Percentiles rank a stretch among this genome's conserved stretches.
These are phyloP conservation scores for Mycena indigotica DNA, from an alignment of 768 basidiomycete species.

Conservation along the genomic window DNA sequence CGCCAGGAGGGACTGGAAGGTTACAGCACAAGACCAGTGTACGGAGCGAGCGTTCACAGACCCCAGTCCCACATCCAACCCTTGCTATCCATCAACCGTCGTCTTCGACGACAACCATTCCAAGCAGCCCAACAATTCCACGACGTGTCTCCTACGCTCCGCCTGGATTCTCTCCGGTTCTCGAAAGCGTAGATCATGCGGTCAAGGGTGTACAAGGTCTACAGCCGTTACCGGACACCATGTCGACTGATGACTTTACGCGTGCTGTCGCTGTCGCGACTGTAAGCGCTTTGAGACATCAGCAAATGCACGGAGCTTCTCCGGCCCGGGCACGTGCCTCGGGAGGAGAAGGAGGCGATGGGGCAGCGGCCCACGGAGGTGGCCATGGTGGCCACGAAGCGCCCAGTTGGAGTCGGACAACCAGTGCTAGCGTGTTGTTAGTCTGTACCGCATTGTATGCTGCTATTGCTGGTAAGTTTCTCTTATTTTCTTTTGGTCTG, in stretches of 20 bases:
- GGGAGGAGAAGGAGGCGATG: slow-evolving; percentile 29
- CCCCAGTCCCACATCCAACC: slow-evolving; percentile 9
- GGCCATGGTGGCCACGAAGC: slow-evolving; percentile 89
- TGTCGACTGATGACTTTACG: slow-evolving; percentile 89
- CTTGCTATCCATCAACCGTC: not conserved
- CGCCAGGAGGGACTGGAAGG: slow-evolving; percentile 17
- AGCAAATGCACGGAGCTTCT: slow-evolving; percentile 53
- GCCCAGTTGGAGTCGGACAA: slow-evolving; percentile 91
- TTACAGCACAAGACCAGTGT: slow-evolving; percentile 16
- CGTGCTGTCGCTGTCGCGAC: slow-evolving; percentile 93
- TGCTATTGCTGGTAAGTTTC: slow-evolving; percentile 86
- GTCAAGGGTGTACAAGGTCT: slow-evolving; percentile 60
- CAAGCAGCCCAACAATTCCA: slow-evolving; percentile 41
- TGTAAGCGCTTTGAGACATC: slow-evolving; percentile 85
- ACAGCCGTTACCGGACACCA: slow-evolving; percentile 56
- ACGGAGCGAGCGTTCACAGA: slow-evolving; percentile 20
- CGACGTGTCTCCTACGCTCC: slow-evolving; percentile 62
- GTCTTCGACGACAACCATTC: not conserved
- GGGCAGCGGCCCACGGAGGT: slow-evolving; percentile 49
- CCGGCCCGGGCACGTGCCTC: slow-evolving; percentile 50
- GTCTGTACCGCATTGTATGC: slow-evolving; percentile 93
- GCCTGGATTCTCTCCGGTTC: slow-evolving; percentile 56
- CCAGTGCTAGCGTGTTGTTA: slow-evolving; percentile 87
- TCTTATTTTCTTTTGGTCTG: not conserved
- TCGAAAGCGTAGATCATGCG: slow-evolving; percentile 79